These are phyloP conservation scores for Coemansia sp. DNA, from an alignment of 192 early-diverging fungal species.

Conservation along the genomic window DNA sequence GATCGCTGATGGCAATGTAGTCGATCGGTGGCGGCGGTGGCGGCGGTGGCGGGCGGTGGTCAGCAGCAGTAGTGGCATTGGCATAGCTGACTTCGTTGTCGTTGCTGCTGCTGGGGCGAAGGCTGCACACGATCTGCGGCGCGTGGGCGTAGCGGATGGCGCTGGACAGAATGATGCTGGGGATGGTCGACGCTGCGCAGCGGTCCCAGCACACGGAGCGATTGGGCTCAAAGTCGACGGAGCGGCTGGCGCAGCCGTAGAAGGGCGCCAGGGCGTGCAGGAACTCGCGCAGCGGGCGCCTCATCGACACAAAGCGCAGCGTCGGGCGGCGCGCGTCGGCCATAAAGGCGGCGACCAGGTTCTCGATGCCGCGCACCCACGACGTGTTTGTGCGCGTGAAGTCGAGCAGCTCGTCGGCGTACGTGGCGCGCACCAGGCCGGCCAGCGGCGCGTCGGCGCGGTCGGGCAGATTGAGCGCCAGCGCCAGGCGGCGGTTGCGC, in stretches of 20 bases:
- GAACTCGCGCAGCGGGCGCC: conserved; percentile 66
- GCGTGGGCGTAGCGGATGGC: conserved; percentile 35
- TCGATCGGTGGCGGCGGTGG: conserved; percentile 25
- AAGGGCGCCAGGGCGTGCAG: conserved; percentile 72
- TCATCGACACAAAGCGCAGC: conserved; percentile 72
- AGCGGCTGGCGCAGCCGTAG: conserved; percentile 73
- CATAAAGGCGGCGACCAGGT: conserved; percentile 67
- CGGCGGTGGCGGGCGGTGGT: too few relatives aligned
- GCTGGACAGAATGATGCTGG: conserved; percentile 36
- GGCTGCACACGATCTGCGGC: conserved; percentile 45
- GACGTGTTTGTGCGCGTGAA: conserved; percentile 65
- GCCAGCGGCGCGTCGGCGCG: conserved; percentile 36
- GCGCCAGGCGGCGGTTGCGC: conserved; percentile 79
- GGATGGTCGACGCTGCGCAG: conserved; percentile 23
- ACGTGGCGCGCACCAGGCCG: conserved; percentile 44
- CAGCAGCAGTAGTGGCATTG: too few relatives aligned
- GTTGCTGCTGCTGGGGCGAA: conserved; percentile 12
- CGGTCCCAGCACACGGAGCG: conserved; percentile 67
- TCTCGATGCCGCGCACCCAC: conserved; percentile 75
- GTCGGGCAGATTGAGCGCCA: conserved; percentile 74
- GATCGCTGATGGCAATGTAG: conserved; percentile 33
- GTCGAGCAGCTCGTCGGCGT: conserved; percentile 70
- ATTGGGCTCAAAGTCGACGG: conserved; percentile 79
- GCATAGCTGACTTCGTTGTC: too few relatives aligned
- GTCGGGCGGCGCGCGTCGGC: conserved; percentile 56